Percentiles rank a stretch among this genome's conserved stretches.
Conservation (phyloP, 208 protist species). For the Trypanosoma boissoni region DNA sequence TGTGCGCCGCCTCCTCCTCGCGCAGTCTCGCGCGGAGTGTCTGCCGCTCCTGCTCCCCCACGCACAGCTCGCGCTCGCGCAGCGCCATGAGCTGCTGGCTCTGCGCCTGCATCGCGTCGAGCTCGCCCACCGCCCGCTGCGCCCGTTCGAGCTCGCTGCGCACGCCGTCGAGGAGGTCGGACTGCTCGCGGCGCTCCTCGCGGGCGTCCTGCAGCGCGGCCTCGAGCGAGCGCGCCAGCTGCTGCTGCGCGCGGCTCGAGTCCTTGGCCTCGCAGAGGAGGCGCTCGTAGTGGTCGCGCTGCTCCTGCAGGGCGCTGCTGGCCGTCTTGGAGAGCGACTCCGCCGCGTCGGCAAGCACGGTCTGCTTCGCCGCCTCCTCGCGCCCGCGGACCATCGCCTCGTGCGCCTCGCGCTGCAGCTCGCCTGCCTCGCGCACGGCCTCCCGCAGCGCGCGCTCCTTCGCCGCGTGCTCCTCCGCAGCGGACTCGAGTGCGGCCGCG, state of each 20-base stretch:
- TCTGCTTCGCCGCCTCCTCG: slow-evolving; percentile 1
- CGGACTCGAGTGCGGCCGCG: slow-evolving; percentile 1
- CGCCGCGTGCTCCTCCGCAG: slow-evolving; percentile 7
- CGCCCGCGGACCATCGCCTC: slow-evolving; percentile 6
- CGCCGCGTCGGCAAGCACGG: slow-evolving; percentile 12
- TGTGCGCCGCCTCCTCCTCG: slow-evolving; percentile 36
- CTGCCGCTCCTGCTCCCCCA: slow-evolving; percentile 33
- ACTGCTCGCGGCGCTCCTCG: slow-evolving; percentile 10
- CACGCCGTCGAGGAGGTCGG: slow-evolving; percentile 14
- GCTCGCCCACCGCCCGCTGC: slow-evolving; percentile 7
- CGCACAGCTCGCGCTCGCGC: slow-evolving; percentile 29
- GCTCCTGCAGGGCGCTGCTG: slow-evolving; percentile 14
- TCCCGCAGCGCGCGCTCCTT: slow-evolving; percentile 16
- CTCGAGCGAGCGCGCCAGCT: slow-evolving; percentile 6
- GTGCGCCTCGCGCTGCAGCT: slow-evolving; percentile 5
- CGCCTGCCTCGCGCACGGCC: slow-evolving; percentile 6
- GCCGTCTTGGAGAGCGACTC: slow-evolving; percentile 8
- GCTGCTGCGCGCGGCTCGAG: slow-evolving; percentile 8
- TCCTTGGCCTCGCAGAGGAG: slow-evolving; percentile 14
- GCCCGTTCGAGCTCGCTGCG: slow-evolving; percentile 17
- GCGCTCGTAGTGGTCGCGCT: slow-evolving; percentile 22
- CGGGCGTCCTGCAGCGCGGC: slow-evolving; percentile 3
- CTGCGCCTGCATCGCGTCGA: slow-evolving; percentile 23
- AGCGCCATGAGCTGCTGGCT: slow-evolving; percentile 26
- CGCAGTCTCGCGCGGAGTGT: slow-evolving; percentile 25